phyloP scores from a whole-genome alignment of 192 early-diverging fungal species.

The Spizellomyces sp. region DNA sequence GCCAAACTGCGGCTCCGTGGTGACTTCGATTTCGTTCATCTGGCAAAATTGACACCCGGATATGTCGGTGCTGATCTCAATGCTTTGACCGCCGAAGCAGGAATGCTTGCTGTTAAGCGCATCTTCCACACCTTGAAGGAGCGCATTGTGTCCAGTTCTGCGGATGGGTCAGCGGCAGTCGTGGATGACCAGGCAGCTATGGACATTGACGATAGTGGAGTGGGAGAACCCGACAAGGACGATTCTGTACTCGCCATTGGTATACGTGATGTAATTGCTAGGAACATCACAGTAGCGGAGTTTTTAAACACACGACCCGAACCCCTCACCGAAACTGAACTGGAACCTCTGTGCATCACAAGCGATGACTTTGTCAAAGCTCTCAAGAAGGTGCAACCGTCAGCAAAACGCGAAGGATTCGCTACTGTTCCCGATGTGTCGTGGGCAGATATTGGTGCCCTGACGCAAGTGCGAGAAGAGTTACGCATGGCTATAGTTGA shows the following conservation, averaged over 20 bases:
- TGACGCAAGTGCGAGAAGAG: slow-evolving; percentile 83
- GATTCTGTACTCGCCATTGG: not conserved
- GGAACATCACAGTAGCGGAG: slow-evolving; percentile 58
- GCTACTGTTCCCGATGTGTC: slow-evolving; percentile 94
- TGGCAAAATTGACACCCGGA: slow-evolving; percentile 93
- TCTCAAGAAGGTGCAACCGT: slow-evolving; percentile 90
- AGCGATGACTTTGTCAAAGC: slow-evolving; percentile 86
- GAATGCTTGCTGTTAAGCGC: slow-evolving; percentile 88
- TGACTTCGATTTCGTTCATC: slow-evolving; percentile 76
- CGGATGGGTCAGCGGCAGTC: not conserved
- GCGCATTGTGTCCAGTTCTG: not conserved
- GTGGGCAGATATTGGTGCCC: slow-evolving; percentile 96
- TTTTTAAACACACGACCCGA: slow-evolving; percentile 74
- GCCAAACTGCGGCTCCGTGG: slow-evolving; percentile 76
- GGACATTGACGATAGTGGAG: slow-evolving; percentile 19
- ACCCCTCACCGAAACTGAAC: slow-evolving; percentile 76
- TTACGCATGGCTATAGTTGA: slow-evolving; percentile 95
- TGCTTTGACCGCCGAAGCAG: slow-evolving; percentile 86
- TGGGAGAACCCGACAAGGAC: not conserved
- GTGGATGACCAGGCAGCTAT: slow-evolving; percentile 26
- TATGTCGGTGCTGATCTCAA: slow-evolving; percentile 98
- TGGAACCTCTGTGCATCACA: slow-evolving; percentile 80
- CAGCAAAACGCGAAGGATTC: slow-evolving; percentile 97
- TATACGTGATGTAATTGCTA: not conserved
- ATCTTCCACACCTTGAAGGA: slow-evolving; percentile 46